Evolutionary conservation across 2,329 filamentous ascomycete species (phyloP).

Genomic region (Akanthomyces muscarius): DNA sequence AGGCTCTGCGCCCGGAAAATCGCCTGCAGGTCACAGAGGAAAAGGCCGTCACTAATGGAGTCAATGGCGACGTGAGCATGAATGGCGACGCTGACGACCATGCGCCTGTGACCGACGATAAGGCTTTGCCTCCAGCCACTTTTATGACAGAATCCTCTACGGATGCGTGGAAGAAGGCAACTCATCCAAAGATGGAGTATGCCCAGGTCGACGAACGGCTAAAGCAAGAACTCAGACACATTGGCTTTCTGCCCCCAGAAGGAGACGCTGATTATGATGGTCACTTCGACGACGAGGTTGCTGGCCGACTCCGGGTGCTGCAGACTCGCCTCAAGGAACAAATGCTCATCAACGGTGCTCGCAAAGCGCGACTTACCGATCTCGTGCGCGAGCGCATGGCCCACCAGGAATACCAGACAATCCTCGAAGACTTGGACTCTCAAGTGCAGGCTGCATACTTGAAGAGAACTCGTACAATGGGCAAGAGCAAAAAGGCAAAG

Average conservation of each 20-base stretch:
- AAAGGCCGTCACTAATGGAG: conserved; percentile 48
- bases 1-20: conserved; percentile 74
- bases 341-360: conserved; percentile 82
- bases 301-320: conserved; percentile 79
- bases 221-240: conserved; percentile 84
- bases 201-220: conserved; percentile 83
- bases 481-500: conserved; percentile 90
- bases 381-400: conserved; percentile 91
- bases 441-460: conserved; percentile 94
- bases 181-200: conserved; percentile 75
- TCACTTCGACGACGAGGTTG: conserved; percentile 91
- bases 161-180: conserved; percentile 74
- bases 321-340: conserved; percentile 79
- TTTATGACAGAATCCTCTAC: conserved; percentile 73
- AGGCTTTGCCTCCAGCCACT: conserved; percentile 62
- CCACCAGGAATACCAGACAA: conserved; percentile 93
- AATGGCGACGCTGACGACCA: conserved; percentile 47
- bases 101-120: conserved; percentile 33
- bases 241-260: conserved; percentile 76
- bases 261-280: conserved; percentile 74
- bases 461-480: conserved; percentile 90
- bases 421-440: conserved; percentile 90
- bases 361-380: conserved; percentile 81
- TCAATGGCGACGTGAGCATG: conserved; percentile 52
- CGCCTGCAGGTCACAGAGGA: conserved; percentile 56